These are phyloP conservation scores for Clarireedia hainanense DNA, from an alignment of 2,329 filamentous ascomycete genomes.

Conservation along the genomic window DNA sequence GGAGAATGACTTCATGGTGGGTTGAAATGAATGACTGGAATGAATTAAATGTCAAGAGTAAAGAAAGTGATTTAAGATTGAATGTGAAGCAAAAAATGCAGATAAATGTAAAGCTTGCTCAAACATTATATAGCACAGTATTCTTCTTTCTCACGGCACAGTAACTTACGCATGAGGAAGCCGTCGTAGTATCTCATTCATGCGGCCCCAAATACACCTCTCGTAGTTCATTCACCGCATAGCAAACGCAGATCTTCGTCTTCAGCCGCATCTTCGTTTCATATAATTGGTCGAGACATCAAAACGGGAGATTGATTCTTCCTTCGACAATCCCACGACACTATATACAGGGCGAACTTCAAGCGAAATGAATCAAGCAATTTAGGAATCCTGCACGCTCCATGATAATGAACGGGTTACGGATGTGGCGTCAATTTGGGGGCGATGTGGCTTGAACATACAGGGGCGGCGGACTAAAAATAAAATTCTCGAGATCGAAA, in stretches of 20 bases:
- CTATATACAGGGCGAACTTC: too few species aligned
- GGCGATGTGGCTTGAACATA: not conserved
- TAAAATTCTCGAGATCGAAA: not conserved
- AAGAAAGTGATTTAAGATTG: not conserved
- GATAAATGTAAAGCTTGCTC: not conserved
- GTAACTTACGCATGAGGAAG: too few species aligned
- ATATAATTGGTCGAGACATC: not conserved
- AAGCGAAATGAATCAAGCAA: not conserved
- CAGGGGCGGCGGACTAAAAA: not conserved
- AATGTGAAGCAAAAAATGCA: not conserved
- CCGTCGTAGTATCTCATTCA: not conserved
- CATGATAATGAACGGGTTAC: not conserved
- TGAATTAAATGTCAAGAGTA: not conserved
- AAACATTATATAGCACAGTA: not conserved
- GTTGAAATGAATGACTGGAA: not conserved
- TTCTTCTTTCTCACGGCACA: too few species aligned
- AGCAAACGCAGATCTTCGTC: not conserved
- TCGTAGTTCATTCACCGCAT: too few species aligned
- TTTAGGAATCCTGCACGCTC: not conserved
- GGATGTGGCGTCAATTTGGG: not conserved
- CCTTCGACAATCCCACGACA: not conserved
- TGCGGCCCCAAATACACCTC: not conserved
- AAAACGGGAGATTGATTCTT: not conserved
- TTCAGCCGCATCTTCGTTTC: not conserved
- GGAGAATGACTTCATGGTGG: slow-evolving; percentile 3